Percentiles rank a stretch among this genome's conserved stretches.
Evolutionary conservation across 257 asterid genomes (phyloP).

Genomic region (Handroanthus guayacan): DNA sequence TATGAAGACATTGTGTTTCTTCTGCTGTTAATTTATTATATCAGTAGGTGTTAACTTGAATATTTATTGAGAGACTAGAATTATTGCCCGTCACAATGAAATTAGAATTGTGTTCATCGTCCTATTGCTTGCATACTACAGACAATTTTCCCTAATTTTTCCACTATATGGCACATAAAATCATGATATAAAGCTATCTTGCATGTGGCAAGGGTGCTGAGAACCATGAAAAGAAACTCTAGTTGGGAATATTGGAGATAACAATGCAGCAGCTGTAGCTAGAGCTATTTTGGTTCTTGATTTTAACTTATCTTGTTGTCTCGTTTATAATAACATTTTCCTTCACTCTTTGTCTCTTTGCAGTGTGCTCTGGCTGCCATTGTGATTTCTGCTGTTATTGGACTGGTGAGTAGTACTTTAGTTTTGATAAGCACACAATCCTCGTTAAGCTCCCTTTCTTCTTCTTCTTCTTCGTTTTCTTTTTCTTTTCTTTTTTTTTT

Average conservation of each 20-base stretch:
- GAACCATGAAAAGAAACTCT: not conserved
- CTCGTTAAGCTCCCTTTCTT: not conserved
- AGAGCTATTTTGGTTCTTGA: conserved; percentile 7
- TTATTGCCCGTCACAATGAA: conserved; percentile 27
- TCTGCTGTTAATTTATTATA: conserved; percentile 21
- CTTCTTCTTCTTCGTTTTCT: not conserved
- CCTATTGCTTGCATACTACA: conserved; percentile 3
- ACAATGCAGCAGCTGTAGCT: conserved; percentile 16
- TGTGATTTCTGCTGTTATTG: conserved; percentile 96
- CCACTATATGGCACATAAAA: conserved; percentile 12
- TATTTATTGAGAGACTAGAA: conserved; percentile 19
- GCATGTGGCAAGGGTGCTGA: conserved; percentile 20
- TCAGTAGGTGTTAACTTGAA: conserved; percentile 13
- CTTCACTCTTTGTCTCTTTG: conserved; percentile 41
- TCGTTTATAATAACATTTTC: conserved; percentile 28
- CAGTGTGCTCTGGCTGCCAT: conserved; percentile 96
- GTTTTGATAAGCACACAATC: not conserved
- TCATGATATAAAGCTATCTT: conserved; percentile 20
- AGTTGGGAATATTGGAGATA: conserved; percentile 30
- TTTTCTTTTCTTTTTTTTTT: conserved; percentile 25
- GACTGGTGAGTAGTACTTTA: conserved; percentile 75
- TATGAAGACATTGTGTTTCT: conserved; percentile 31
- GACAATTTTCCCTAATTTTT: conserved; percentile 18
- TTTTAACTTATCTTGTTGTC: conserved; percentile 12
- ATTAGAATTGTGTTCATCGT: not conserved